Percentiles rank a stretch among this genome's conserved stretches.
Conservation (phyloP, 1,139 yeast genomes). For the Arxiozyma telluris region DNA sequence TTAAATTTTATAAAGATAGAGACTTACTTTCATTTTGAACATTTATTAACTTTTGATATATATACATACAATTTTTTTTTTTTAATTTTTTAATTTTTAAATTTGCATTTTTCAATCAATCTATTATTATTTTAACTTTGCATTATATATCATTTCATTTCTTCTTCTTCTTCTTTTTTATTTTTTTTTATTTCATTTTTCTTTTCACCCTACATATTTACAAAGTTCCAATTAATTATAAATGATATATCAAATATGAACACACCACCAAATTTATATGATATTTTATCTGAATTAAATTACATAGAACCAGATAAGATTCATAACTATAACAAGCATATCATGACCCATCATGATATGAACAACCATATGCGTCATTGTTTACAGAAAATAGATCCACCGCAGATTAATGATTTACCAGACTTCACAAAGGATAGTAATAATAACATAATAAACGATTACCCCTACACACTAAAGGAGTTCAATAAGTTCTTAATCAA, state of each 20-base stretch:
- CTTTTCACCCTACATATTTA: no score
- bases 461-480: constrained; percentile 14
- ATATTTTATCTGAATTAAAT: constrained; percentile 11
- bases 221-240: not conserved
- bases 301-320: not conserved
- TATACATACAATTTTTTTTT: no score
- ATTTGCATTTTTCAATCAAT: not conserved
- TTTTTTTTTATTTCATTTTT: no score
- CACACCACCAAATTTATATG: constrained; percentile 14
- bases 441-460: not conserved
- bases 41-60: no score
- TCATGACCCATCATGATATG: no score
- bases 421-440: not conserved
- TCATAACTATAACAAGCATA: not conserved
- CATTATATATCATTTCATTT: not conserved
- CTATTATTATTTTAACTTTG: not conserved
- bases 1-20: no score
- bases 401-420: not conserved
- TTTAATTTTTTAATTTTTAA: no score
- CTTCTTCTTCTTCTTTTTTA: no score
- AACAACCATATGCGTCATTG: not conserved
- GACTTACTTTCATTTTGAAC: no score
- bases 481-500: constrained; percentile 20
- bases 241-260: constrained; percentile 2
- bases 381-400: not conserved